Base-by-base conservation (phyloP, 2,329 filamentous ascomycete genomes). In the Aspergillus eucalypticola region DNA sequence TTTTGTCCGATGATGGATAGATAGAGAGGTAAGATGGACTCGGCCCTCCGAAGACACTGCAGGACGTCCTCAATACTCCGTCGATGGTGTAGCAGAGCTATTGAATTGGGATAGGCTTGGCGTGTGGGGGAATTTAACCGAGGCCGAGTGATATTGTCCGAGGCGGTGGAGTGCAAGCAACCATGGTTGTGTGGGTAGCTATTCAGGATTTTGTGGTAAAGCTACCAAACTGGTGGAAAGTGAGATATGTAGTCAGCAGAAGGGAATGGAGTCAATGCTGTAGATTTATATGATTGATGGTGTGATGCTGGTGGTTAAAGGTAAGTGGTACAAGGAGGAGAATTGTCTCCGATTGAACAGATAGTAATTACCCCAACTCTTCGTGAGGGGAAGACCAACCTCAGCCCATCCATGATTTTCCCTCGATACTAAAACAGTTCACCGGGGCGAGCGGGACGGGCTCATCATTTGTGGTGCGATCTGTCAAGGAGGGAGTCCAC, bases 371-470 rank as follows among this genome's bases (percentile, higher is more conserved):
- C 70, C 67, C 70, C 70, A 70, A 73, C 56, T 68, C 53, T 58
- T 64, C 53, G 69, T 72, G 70, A 73, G 70, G 70, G 70, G 70
- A 70, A 69, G 59, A 5, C 23, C 44, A 41, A 25, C 64, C 64
- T 64, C 60, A 66, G 60, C 56, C 59, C 63, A 63, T 55, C 15
- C 42, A 48, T 48, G 32, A 35, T 35, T 35, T 35, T 35, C 32
- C 35, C 54, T 51, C 46, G 60, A 56, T 59, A 44, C 63, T 52
- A 46, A 60, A 66, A 61, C 38, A 64, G 65, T 58, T 67, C 66
- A 68, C 66, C 66, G 65, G 56, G 41, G 32, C 11, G 11, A 55
- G 52, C 52, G 56, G 61, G 57, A 42, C 56, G 51, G 48, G 39
- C 46, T 46, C 19, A 29, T 32, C 25, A 51, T 4, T 50, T 29